Evolutionary conservation across 2,329 filamentous ascomycete genomes (phyloP).

Genomic region (Celoporthe dispersa): DNA sequence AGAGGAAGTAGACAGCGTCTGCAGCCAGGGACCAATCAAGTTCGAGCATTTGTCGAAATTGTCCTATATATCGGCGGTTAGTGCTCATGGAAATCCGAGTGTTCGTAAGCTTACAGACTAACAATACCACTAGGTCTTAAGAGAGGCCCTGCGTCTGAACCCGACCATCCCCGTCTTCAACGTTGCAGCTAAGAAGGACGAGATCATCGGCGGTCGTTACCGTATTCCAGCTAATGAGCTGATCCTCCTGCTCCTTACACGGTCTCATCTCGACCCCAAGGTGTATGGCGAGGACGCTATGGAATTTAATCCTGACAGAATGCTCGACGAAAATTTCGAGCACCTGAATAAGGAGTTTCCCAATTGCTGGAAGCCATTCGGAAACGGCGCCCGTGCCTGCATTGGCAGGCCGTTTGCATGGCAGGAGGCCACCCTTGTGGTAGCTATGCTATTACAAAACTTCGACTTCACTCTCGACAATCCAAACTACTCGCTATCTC

Average conservation of each 20-base stretch:
- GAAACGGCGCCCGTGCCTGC: constrained; percentile 47
- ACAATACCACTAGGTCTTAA: not conserved
- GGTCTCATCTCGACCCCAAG: constrained; percentile 28
- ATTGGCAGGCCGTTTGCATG: constrained; percentile 50
- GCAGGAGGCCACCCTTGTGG: constrained; percentile 48
- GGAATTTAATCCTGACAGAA: constrained; percentile 31
- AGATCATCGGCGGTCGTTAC: not conserved
- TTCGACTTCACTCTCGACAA: constrained; percentile 49
- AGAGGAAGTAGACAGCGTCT: constrained; percentile 30
- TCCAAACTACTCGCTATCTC: constrained; percentile 47
- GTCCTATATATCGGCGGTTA: constrained; percentile 17
- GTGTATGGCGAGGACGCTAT: constrained; percentile 31
- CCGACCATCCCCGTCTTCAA: not conserved
- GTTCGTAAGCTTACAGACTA: not conserved
- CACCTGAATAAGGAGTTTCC: constrained; percentile 32
- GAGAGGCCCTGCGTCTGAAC: not conserved
- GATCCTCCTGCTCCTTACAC: constrained; percentile 23
- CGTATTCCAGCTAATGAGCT: constrained; percentile 23
- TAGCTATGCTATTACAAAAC: constrained; percentile 47
- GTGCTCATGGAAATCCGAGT: not conserved
- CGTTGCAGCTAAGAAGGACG: not conserved
- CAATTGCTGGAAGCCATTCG: constrained; percentile 46
- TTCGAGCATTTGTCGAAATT: constrained; percentile 29
- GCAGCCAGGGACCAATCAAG: constrained; percentile 26
- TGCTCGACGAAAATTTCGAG: constrained; percentile 30